These are phyloP conservation scores for Trichophaea hybrida DNA, from an alignment of 2,329 filamentous ascomycete genomes.

Conservation along the genomic window DNA sequence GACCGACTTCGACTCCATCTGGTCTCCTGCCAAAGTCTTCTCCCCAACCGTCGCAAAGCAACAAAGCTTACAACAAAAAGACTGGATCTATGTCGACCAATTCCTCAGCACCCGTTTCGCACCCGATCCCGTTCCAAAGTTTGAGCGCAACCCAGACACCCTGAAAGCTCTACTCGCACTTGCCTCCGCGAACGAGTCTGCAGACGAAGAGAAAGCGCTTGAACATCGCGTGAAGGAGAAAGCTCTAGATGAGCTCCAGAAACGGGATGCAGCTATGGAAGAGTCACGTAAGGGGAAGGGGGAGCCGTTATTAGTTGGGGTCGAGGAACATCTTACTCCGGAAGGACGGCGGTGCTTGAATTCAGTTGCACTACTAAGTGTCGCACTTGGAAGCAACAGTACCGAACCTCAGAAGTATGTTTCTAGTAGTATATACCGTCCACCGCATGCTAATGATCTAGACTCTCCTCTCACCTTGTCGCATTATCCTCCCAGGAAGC, in stretches of 20 bases:
- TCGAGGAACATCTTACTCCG: constrained; percentile 16
- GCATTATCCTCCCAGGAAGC: constrained; percentile 26
- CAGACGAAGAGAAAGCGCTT: constrained; percentile 53
- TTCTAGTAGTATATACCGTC: not conserved
- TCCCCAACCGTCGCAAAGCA: constrained; percentile 46
- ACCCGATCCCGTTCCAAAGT: constrained; percentile 49
- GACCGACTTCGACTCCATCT: constrained; percentile 24
- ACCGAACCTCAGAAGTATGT: constrained; percentile 6
- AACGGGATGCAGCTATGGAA: constrained; percentile 11
- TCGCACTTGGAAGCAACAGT: constrained; percentile 17
- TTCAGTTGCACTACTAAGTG: constrained; percentile 18
- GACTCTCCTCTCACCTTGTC: constrained; percentile 29
- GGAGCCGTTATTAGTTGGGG: constrained; percentile 8
- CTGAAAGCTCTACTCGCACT: constrained; percentile 60
- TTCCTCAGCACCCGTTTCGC: constrained; percentile 65
- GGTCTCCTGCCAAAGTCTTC: constrained; percentile 42
- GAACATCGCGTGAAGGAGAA: constrained; percentile 45
- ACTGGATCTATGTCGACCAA: constrained; percentile 75
- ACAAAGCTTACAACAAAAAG: constrained; percentile 49
- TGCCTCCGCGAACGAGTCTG: constrained; percentile 60
- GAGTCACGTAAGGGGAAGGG: not conserved
- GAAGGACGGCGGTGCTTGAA: constrained; percentile 15
- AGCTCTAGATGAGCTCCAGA: constrained; percentile 41
- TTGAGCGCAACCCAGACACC: constrained; percentile 79
- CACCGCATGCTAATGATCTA: constrained; percentile 27